Percentiles rank a stretch among this genome's conserved stretches.
Evolutionary conservation across 2,329 filamentous ascomycete genomes (phyloP).

Genomic region (Xylariales sp.): DNA sequence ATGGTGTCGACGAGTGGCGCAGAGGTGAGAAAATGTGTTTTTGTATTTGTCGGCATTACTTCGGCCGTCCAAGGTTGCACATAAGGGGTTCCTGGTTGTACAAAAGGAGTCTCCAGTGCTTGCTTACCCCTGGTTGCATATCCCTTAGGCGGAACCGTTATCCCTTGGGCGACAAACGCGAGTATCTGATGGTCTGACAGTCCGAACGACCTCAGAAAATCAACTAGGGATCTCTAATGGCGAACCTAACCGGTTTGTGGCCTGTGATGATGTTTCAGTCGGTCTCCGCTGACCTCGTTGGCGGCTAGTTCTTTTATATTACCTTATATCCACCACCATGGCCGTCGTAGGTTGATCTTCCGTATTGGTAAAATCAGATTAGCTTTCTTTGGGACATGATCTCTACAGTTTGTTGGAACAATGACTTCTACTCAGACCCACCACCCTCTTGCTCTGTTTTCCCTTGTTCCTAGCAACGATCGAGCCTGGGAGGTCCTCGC

Average conservation of each 20-base stretch:
- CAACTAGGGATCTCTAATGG: too few relatives aligned
- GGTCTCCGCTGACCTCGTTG: neutral
- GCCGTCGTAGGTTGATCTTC: neutral
- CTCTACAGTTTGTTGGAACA: neutral
- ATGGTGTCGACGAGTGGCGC: neutral
- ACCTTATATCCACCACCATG: neutral
- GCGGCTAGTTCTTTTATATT: too few relatives aligned
- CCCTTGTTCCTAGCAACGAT: neutral
- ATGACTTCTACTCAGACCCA: neutral
- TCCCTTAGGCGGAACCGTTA: neutral
- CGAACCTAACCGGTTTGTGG: too few relatives aligned
- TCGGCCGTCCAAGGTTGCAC: neutral
- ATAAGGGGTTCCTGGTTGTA: neutral
- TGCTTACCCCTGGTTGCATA: neutral
- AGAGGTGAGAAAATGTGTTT: neutral
- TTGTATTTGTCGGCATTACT: neutral
- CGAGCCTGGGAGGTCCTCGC: neutral
- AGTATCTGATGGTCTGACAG: neutral
- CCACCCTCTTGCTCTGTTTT: constrained; percentile 10
- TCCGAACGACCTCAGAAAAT: too few relatives aligned
- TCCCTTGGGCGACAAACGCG: neutral
- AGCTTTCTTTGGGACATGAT: too few relatives aligned
- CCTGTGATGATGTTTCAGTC: neutral
- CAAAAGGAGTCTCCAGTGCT: neutral
- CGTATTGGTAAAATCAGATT: too few relatives aligned